Conservation (phyloP, 2,329 filamentous ascomycete species). For the Botrytis medusae region DNA sequence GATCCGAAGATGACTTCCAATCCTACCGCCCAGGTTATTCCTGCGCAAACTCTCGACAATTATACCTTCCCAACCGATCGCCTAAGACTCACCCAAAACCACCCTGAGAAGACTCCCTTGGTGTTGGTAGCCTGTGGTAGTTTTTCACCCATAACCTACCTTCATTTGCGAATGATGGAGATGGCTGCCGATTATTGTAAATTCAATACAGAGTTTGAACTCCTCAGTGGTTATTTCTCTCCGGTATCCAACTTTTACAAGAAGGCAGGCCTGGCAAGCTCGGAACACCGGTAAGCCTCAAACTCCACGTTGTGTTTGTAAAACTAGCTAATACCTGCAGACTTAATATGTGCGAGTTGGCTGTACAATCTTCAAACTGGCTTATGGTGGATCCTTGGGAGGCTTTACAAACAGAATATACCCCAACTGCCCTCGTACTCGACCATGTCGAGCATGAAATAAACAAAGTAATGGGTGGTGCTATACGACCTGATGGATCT, state of each 20-base stretch:
- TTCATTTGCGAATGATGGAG: constrained; percentile 84
- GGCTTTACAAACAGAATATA: constrained; percentile 79
- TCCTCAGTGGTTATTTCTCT: constrained; percentile 81
- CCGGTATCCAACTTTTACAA: constrained; percentile 67
- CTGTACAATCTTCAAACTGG: constrained; percentile 74
- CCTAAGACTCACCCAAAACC: constrained; percentile 55
- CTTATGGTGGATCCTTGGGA: constrained; percentile 90
- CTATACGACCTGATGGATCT: constrained; percentile 65
- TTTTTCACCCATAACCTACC: constrained; percentile 73
- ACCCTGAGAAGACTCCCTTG: constrained; percentile 59
- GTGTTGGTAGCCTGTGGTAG: constrained; percentile 69
- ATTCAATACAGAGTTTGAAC: constrained; percentile 75
- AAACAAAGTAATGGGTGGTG: constrained; percentile 73
- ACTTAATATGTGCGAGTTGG: constrained; percentile 83
- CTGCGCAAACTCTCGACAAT: constrained; percentile 34
- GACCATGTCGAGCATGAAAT: constrained; percentile 92
- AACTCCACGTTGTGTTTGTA: no score
- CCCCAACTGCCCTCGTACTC: constrained; percentile 83
- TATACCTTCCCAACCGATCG: constrained; percentile 62
- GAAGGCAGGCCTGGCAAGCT: constrained; percentile 74
- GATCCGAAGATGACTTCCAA: constrained; percentile 26
- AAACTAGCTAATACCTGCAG: constrained; percentile 40
- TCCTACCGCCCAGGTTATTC: constrained; percentile 23
- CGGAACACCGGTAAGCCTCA: constrained; percentile 60
- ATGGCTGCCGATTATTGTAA: constrained; percentile 71